These are phyloP conservation scores for Candida albicans DNA, from an alignment of 1,139 yeast genomes.

Conservation along the genomic window DNA sequence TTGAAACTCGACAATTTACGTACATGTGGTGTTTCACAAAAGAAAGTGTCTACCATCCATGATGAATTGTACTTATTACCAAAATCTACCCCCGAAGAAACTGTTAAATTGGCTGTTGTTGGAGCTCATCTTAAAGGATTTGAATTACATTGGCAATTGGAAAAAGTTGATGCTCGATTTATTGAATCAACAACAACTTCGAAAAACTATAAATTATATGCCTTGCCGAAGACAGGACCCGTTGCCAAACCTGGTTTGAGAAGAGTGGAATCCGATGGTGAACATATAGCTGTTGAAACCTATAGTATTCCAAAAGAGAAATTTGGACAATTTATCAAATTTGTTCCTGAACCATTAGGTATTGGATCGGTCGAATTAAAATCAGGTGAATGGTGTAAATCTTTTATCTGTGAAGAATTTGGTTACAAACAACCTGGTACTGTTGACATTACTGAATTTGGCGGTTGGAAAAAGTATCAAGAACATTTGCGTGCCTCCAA, in stretches of 20 bases:
- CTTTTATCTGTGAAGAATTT: slow-evolving; percentile 88
- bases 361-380: slow-evolving; percentile 86
- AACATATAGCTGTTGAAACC: slow-evolving; percentile 69
- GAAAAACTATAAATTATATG: slow-evolving; percentile 71
- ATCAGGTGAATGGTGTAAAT: slow-evolving; percentile 81
- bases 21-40: slow-evolving; percentile 1
- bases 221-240: slow-evolving; percentile 80
- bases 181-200: slow-evolving; percentile 68
- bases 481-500: slow-evolving; percentile 30
- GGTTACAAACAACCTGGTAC: slow-evolving; percentile 76
- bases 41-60: slow-evolving; percentile 27
- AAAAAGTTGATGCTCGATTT: slow-evolving; percentile 78
- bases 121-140: slow-evolving; percentile 92
- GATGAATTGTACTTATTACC: slow-evolving; percentile 45
- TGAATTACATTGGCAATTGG: slow-evolving; percentile 92
- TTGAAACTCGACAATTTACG: slow-evolving; percentile 44
- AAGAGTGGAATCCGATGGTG: slow-evolving; percentile 60
- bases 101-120: slow-evolving; percentile 77
- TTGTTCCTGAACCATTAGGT: slow-evolving; percentile 94
- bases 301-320: slow-evolving; percentile 75
- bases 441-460: slow-evolving; percentile 73
- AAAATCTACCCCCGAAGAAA: slow-evolving; percentile 21
- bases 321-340: slow-evolving; percentile 78
- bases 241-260: slow-evolving; percentile 86
- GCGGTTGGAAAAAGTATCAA: slow-evolving; percentile 84